phyloP scores from a whole-genome alignment of 78 protist genomes.

The slime mould (Dictyostelium discoideum) region DNA sequence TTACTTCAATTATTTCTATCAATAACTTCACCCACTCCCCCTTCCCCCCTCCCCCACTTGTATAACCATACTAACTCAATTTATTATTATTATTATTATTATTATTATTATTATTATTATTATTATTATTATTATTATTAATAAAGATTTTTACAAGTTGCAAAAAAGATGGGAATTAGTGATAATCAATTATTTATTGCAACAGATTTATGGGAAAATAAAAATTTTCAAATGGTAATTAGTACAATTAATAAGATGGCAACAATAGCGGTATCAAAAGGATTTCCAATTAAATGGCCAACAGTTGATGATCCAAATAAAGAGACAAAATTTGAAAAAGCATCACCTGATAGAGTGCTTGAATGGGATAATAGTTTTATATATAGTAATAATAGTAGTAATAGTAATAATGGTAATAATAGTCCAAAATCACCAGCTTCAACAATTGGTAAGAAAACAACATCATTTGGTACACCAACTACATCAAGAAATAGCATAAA shows the following conservation, averaged over 20 bases:
- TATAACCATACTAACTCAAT: no score
- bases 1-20: no score
- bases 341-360: neutral
- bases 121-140: no score
- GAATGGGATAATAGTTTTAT: constrained; percentile 71
- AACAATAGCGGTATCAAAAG: constrained; percentile 4
- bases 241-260: constrained; percentile 58
- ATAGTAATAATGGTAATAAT: neutral
- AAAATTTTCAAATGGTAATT: constrained; percentile 63
- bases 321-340: neutral
- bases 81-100: no score
- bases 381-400: neutral
- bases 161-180: constrained; percentile 64
- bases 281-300: constrained; percentile 79
- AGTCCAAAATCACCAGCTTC: neutral
- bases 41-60: no score
- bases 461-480: neutral
- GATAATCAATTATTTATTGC: constrained; percentile 60
- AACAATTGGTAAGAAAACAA: neutral
- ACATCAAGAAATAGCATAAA: neutral
- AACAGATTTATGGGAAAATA: constrained; percentile 71
- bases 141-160: constrained; percentile 42
- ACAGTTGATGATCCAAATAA: constrained; percentile 23
- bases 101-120: no score
- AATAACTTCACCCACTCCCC: no score